Evolutionary conservation across 805 yeast species (phyloP).

Genomic region (Wickerhamiella sergipiensis): DNA sequence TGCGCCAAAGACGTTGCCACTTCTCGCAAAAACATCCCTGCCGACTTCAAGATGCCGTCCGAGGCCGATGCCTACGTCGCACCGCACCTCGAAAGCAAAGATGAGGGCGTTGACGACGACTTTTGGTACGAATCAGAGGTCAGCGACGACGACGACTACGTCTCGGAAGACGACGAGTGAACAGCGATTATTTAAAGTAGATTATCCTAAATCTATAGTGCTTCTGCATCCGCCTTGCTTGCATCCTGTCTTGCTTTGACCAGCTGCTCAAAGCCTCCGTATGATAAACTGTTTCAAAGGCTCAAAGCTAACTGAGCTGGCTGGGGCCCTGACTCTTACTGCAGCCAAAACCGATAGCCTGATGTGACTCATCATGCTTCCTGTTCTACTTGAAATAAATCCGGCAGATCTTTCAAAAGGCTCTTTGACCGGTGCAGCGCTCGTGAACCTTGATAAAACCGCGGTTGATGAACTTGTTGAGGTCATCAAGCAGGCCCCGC

Average conservation of each 20-base stretch:
- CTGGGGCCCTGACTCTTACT: no score
- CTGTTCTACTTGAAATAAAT: neutral
- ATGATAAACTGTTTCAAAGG: no score
- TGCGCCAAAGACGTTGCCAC: conserved; percentile 59
- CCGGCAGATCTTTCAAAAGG: neutral
- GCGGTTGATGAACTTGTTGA: conserved; percentile 5
- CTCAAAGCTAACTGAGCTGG: no score
- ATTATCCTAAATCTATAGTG: neutral
- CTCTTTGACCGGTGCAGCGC: conserved; percentile 1
- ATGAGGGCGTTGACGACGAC: conserved; percentile 60
- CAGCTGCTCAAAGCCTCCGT: no score
- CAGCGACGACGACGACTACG: conserved; percentile 40
- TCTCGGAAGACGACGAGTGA: conserved; percentile 30
- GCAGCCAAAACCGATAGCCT: neutral
- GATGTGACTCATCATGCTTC: neutral
- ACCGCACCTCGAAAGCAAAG: conserved; percentile 25
- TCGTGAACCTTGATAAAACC: conserved; percentile 2
- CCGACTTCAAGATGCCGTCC: conserved; percentile 70
- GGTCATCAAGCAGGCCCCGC: conserved; percentile 2
- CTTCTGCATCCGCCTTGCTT: no score
- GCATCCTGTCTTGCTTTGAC: no score
- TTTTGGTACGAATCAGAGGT: conserved; percentile 74
- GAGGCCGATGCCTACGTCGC: conserved; percentile 40
- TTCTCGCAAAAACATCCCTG: conserved; percentile 76
- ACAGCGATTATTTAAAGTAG: neutral